Conservation (phyloP, 2,329 filamentous ascomycete species). For the Diaporthe sp. region DNA sequence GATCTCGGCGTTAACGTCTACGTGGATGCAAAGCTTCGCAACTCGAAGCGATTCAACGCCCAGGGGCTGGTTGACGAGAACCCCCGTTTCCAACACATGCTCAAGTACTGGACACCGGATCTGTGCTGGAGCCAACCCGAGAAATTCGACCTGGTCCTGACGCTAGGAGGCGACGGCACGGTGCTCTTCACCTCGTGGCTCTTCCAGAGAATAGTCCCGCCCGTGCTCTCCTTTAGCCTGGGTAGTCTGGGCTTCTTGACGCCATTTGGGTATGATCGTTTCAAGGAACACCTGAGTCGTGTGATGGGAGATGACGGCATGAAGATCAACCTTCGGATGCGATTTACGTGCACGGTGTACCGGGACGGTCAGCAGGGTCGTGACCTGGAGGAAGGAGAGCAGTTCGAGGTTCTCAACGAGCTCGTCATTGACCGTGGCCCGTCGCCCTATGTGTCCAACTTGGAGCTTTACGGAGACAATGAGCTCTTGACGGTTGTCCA, state of each 20-base stretch:
- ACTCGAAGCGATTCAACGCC: slow-evolving; percentile 89
- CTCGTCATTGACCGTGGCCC: slow-evolving; percentile 98
- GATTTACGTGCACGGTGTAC: slow-evolving; percentile 98
- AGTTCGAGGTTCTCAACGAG: slow-evolving; percentile 98
- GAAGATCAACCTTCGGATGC: slow-evolving; percentile 98
- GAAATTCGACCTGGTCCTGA: slow-evolving; percentile 94
- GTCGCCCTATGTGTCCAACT: slow-evolving; percentile 95
- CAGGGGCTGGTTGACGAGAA: slow-evolving; percentile 80
- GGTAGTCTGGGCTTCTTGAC: slow-evolving; percentile 91
- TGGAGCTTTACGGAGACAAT: slow-evolving; percentile 96
- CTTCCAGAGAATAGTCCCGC: slow-evolving; percentile 90
- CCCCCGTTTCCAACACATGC: slow-evolving; percentile 82
- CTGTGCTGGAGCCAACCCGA: slow-evolving; percentile 95
- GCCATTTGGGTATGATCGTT: slow-evolving; percentile 88
- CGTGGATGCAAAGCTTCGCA: slow-evolving; percentile 94
- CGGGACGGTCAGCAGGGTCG: slow-evolving; percentile 73
- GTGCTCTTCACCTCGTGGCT: slow-evolving; percentile 92
- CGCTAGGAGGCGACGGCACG: slow-evolving; percentile 87
- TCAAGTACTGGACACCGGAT: slow-evolving; percentile 96
- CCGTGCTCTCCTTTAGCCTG: slow-evolving; percentile 86
- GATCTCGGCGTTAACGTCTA: slow-evolving; percentile 96
- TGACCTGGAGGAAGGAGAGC: slow-evolving; percentile 88
- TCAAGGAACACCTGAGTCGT: slow-evolving; percentile 87
- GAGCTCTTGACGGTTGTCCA: slow-evolving; percentile 95
- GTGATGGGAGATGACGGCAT: slow-evolving; percentile 96